Conservation (phyloP, 192 early-diverging fungal species). For the Umbelopsis ramanniana region DNA sequence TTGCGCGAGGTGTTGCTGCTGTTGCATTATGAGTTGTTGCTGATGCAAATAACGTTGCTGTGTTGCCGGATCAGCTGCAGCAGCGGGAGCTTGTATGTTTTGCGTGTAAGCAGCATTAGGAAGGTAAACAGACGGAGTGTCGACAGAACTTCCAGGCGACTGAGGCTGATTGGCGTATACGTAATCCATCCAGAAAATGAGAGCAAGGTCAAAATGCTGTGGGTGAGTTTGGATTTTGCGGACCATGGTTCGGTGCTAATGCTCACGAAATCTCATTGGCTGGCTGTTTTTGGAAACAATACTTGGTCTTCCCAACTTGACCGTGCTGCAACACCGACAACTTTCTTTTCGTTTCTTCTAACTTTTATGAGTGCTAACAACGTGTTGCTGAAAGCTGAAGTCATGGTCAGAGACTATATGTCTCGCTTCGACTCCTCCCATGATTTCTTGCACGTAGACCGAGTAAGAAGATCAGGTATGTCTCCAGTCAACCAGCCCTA, state of each 20-base stretch:
- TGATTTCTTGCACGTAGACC: conserved; percentile 70
- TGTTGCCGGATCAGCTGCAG: conserved; percentile 24
- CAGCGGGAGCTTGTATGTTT: conserved; percentile 23
- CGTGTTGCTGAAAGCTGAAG: conserved; percentile 40
- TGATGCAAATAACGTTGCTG: conserved; percentile 16
- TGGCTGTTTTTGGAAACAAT: conserved; percentile 25
- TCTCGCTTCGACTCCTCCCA: conserved; percentile 68
- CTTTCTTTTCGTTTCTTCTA: conserved; percentile 1
- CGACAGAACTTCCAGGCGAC: conserved; percentile 10
- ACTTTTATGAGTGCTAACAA: conserved; percentile 8
- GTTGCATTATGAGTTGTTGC: conserved; percentile 21
- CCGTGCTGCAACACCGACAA: not conserved
- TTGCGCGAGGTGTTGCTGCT: conserved; percentile 8
- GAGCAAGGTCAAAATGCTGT: not conserved
- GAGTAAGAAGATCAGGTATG: conserved; percentile 62
- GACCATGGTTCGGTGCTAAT: conserved; percentile 1
- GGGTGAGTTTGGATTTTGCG: conserved; percentile 8
- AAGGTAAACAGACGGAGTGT: not conserved
- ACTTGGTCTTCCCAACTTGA: conserved; percentile 7
- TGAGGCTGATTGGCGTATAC: conserved; percentile 18
- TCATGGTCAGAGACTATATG: conserved; percentile 68
- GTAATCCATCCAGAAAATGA: conserved; percentile 18
- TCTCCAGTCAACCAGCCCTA: not conserved
- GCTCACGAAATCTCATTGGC: not conserved
- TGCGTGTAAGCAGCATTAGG: conserved; percentile 25